Conservation (phyloP, 305 asterid genomes). For the Fraxinus baroniana region DNA sequence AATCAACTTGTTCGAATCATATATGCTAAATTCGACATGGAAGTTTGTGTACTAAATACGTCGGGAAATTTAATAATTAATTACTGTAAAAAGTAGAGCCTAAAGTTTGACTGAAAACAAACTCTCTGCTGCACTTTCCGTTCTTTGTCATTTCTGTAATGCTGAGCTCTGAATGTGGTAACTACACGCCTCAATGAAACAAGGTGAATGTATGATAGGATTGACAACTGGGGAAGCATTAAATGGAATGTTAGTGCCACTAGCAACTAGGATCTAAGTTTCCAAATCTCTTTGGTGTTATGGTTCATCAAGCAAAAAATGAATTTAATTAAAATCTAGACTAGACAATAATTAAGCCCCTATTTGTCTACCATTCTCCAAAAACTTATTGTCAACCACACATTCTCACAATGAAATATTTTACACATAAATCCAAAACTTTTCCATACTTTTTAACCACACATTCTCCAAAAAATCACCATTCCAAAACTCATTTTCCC, state of each 20-base stretch:
- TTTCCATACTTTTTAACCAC: background rate
- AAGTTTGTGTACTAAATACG: background rate
- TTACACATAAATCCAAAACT: background rate
- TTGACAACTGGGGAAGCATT: background rate
- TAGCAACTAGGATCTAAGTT: background rate
- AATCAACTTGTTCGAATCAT: background rate
- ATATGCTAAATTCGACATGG: background rate
- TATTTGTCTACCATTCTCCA: background rate
- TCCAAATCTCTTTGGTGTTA: background rate
- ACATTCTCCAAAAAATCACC: background rate
- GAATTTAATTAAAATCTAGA: background rate
- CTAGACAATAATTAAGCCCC: background rate
- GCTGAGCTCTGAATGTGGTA: background rate
- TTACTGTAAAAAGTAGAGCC: background rate
- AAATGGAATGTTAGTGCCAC: background rate
- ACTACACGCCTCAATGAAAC: background rate
- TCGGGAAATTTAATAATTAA: background rate
- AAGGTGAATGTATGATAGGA: background rate
- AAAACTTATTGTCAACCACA: background rate
- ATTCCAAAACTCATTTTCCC: background rate
- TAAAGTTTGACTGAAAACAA: background rate
- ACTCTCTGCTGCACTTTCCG: background rate
- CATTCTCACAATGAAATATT: background rate
- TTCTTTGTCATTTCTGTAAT: background rate
- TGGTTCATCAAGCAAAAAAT: background rate